Evolutionary conservation across 495 filamentous ascomycete genomes (phyloP).

Genomic region (Staphylotrichum tortipilum): DNA sequence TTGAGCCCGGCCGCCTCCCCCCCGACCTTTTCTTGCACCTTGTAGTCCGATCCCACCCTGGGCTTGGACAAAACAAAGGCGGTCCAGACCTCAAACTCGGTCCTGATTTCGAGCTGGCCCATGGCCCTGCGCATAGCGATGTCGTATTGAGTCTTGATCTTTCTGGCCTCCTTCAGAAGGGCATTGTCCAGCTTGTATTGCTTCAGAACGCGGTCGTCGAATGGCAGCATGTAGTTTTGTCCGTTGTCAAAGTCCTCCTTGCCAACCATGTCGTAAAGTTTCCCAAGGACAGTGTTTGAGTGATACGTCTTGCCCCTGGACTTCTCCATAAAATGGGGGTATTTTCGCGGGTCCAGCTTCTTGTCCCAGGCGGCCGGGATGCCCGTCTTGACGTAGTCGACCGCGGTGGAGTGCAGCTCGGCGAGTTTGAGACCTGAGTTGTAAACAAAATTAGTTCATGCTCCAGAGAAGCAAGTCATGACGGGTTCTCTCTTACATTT

Average conservation of each 20-base stretch:
- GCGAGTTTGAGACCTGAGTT: conserved; percentile 62
- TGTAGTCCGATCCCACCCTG: conserved; percentile 62
- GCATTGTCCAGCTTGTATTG: conserved; percentile 47
- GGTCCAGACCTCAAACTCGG: conserved; percentile 88
- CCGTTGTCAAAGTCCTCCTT: conserved; percentile 51
- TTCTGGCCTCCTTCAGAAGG: conserved; percentile 48
- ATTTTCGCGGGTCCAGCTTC: conserved; percentile 49
- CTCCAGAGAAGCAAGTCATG: too few relatives aligned
- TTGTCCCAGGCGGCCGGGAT: conserved; percentile 58
- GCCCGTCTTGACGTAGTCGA: conserved; percentile 92
- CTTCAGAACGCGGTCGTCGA: conserved; percentile 69
- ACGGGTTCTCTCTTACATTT: conserved; percentile 53
- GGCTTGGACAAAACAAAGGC: conserved; percentile 71
- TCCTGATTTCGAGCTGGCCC: conserved; percentile 75
- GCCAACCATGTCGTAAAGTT: conserved; percentile 64
- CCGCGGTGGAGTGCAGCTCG: conserved; percentile 75
- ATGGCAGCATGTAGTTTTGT: conserved; percentile 58
- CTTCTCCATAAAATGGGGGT: conserved; percentile 93
- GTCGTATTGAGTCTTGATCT: conserved; percentile 73
- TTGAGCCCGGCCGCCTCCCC: conserved; percentile 53
- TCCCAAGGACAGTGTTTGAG: conserved; percentile 67
- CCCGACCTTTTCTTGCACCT: conserved; percentile 74
- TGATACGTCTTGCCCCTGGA: conserved; percentile 46
- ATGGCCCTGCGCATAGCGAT: conserved; percentile 66
- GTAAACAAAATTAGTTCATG: too few relatives aligned